Evolutionary conservation across 257 asterid species (phyloP).

Genomic region (Plantago ovata): DNA sequence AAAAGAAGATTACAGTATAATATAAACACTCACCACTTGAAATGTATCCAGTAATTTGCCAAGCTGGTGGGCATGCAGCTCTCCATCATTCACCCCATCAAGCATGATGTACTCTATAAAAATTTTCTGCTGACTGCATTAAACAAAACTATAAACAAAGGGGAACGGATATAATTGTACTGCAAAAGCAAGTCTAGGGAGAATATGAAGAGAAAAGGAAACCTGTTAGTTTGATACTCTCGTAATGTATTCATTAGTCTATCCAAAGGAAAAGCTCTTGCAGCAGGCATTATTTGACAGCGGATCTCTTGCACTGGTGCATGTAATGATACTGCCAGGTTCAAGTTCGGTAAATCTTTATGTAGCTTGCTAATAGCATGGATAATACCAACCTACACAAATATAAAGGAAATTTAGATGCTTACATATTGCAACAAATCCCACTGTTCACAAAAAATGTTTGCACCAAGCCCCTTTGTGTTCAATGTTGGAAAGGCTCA

Average conservation of each 20-base stretch:
- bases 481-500: too few species aligned
- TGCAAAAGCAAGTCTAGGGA: constrained; percentile 2
- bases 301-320: constrained; percentile 97
- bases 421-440: background rate
- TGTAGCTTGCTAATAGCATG: constrained; percentile 86
- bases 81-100: constrained; percentile 84
- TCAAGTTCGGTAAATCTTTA: constrained; percentile 66
- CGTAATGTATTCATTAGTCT: constrained; percentile 70
- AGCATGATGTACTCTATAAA: constrained; percentile 98
- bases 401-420: background rate
- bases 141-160: constrained; percentile 28
- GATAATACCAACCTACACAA: constrained; percentile 79
- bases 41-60: constrained; percentile 71
- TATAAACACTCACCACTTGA: constrained; percentile 55
- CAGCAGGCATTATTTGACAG: constrained; percentile 99
- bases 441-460: constrained; percentile 13
- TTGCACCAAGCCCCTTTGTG: too few species aligned
- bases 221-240: constrained; percentile 83
- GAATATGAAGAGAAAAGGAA: constrained; percentile 10
- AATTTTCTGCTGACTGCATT: constrained; percentile 82
- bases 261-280: constrained; percentile 91
- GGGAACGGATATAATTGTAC: background rate
- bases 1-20: background rate
- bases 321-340: constrained; percentile 92
- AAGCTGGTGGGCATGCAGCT: constrained; percentile 90